Evolutionary conservation across 208 protist genomes (phyloP), one percentile per base, ranked within the genome.

Genomic region (Acanthamoeba lugdunensis): DNA sequence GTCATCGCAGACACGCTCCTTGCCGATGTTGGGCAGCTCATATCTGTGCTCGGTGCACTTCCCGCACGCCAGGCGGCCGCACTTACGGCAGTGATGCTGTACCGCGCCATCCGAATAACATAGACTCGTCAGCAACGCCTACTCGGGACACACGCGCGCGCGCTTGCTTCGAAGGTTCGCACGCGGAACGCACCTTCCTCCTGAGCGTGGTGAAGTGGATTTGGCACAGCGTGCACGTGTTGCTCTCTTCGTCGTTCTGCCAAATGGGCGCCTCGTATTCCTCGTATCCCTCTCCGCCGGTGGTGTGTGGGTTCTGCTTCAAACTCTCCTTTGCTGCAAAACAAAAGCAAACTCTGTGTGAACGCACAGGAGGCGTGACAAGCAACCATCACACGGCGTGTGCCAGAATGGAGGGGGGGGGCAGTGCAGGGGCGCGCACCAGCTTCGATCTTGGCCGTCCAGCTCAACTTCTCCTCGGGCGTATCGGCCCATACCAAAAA

Each of bases 31-130:
- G 48, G 88, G 88, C 30, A 92, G 88, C 25, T 92, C 88, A 16
- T 77, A 92, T 50, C 88, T 25, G 48, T 92, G 56, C 88, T 92
- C 88, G 28, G 65, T 58, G 65, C 88, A 92, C 45, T 92, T 92
- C 11, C 65, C 65, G 52, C 88, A 92, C 5, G 45, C 88, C 88
- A 92, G 65, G 2, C 65, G n/a, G 18, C 88, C 88, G 25, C 88
- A 92, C 52, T 92, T 92, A 77, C 88, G 88, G 88, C 88, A 92
- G 65, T 92, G 88, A 52, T 92, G 88, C 88, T 92, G 37, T 7
- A 14, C 11, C 56, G 41, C 28, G 21, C n/a, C 16, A n/a, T 56
- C 14, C 16, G 11, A 0, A 4, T n/a, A 13, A 18, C 21, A 2
- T 56, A 2, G 52, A 21, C 16, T 13, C 11, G 16, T 56, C 52